Evolutionary conservation across 2,329 filamentous ascomycete genomes (phyloP).

Genomic region (Madurella fahalii): DNA sequence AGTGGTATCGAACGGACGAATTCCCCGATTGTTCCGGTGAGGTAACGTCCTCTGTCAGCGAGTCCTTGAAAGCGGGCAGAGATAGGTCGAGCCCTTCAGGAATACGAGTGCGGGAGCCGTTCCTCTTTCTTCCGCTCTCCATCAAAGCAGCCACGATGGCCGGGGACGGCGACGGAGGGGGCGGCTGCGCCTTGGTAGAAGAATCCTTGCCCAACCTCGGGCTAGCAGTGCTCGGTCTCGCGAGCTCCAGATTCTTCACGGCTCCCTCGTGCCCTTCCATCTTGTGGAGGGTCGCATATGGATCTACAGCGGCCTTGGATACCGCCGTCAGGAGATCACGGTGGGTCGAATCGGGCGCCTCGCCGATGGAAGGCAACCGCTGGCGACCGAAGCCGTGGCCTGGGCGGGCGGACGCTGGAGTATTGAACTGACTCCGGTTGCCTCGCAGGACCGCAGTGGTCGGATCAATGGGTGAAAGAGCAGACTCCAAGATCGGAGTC

Average conservation of each 20-base stretch:
- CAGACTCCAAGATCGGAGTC: slow-evolving; percentile 82
- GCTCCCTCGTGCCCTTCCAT: slow-evolving; percentile 19
- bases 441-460: slow-evolving; percentile 66
- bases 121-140: slow-evolving; percentile 57
- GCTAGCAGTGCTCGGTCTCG: slow-evolving; percentile 64
- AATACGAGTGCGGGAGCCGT: slow-evolving; percentile 73
- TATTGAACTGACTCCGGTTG: slow-evolving; percentile 64
- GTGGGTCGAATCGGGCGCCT: slow-evolving; percentile 47
- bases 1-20: slow-evolving; percentile 52
- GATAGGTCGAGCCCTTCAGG: slow-evolving; percentile 65
- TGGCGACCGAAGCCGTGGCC: slow-evolving; percentile 58
- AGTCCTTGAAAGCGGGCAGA: slow-evolving; percentile 54
- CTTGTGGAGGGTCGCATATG: slow-evolving; percentile 25
- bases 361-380: slow-evolving; percentile 74
- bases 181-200: slow-evolving; percentile 42
- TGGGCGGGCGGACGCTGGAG: slow-evolving; percentile 63
- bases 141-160: slow-evolving; percentile 61
- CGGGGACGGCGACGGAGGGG: slow-evolving; percentile 61
- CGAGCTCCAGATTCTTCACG: slow-evolving; percentile 40
- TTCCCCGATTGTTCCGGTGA: slow-evolving; percentile 53
- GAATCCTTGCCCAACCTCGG: slow-evolving; percentile 49
- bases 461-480: slow-evolving; percentile 66
- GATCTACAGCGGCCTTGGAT: slow-evolving; percentile 26
- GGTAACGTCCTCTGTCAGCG: slow-evolving; percentile 49
- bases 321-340: slow-evolving; percentile 27